phyloP scores from a whole-genome alignment of 176 grass and related monocot species.

The Saccharum officinarum region DNA sequence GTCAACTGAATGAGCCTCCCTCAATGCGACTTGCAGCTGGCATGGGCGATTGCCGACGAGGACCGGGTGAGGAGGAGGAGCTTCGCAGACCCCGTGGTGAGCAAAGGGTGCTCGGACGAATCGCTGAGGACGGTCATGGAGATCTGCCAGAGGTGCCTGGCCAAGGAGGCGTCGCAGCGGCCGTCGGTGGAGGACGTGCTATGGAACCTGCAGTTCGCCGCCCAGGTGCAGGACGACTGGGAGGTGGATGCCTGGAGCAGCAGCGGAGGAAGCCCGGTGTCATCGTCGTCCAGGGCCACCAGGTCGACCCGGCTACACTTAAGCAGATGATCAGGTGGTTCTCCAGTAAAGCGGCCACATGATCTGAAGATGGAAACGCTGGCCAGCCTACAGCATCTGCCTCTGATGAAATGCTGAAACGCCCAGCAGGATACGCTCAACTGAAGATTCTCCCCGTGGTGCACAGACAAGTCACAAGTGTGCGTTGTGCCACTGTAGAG shows the following conservation, averaged over 20 bases:
- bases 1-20: constrained; percentile 28
- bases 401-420: neutral
- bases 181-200: constrained; percentile 92
- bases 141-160: constrained; percentile 84
- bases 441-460: neutral
- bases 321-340: constrained; percentile 33
- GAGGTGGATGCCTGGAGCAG: constrained; percentile 61
- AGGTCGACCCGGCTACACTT: constrained; percentile 15
- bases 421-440: neutral
- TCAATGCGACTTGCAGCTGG: constrained; percentile 43
- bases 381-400: neutral
- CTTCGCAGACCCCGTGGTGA: constrained; percentile 63
- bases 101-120: constrained; percentile 68
- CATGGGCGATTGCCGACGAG: constrained; percentile 62
- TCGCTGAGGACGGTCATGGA: constrained; percentile 82
- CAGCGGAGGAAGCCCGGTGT: constrained; percentile 56
- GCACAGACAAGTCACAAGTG: neutral
- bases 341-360: neutral
- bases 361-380: constrained; percentile 2
- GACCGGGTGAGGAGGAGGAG: constrained; percentile 60
- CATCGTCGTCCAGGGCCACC: constrained; percentile 43
- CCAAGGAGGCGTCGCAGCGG: constrained; percentile 74
- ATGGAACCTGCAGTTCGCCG: constrained; percentile 96
- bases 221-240: constrained; percentile 87
- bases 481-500: neutral